These are phyloP conservation scores for Mallotus nudiflorus DNA, from an alignment of 345 rosid genomes.

Conservation along the genomic window DNA sequence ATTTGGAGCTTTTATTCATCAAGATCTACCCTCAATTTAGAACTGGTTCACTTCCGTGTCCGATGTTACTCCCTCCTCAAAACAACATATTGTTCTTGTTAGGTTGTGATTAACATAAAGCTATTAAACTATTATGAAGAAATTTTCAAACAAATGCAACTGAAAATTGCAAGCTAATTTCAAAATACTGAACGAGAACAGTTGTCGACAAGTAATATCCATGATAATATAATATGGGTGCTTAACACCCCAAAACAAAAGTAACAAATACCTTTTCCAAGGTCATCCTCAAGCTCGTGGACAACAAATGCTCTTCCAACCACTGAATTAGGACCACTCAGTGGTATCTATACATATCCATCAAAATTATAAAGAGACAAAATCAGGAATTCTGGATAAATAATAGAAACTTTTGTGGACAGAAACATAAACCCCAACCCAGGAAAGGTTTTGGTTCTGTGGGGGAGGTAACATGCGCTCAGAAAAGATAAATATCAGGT, in stretches of 20 bases:
- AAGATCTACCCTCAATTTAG: not conserved
- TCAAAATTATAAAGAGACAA: not conserved
- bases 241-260: not conserved
- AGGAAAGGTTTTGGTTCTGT: not conserved
- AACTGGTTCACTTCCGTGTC: not conserved
- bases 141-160: not conserved
- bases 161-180: constrained; percentile 1
- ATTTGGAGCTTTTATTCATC: not conserved
- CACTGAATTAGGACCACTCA: constrained; percentile 70
- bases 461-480: not conserved
- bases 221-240: not conserved
- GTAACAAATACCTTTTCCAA: constrained; percentile 68
- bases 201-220: not conserved
- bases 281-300: constrained; percentile 96
- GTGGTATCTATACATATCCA: constrained; percentile 58
- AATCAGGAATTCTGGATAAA: not conserved
- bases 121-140: not conserved
- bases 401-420: not conserved
- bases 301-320: constrained; percentile 97
- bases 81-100: not conserved
- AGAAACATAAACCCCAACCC: not conserved
- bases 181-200: not conserved
- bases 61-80: not conserved
- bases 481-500: not conserved
- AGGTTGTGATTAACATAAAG: not conserved